Conservation (phyloP, 305 asterid genomes). For the Fraxinus angustifolia region DNA sequence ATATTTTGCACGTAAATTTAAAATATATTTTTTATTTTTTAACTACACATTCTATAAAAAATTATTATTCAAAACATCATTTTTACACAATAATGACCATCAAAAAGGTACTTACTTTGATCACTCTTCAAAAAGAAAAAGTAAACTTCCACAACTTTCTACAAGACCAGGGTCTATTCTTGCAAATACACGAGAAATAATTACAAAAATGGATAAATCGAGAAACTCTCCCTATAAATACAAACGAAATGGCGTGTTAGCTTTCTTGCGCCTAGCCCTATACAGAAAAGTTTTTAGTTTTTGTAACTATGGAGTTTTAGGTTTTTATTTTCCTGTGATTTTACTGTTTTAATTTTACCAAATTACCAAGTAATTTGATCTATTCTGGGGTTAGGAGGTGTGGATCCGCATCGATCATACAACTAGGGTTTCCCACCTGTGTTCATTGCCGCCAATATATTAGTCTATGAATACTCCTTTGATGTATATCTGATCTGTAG, state of each 20-base stretch:
- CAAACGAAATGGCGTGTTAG: slow-evolving; percentile 20
- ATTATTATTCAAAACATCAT: no score
- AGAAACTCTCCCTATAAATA: slow-evolving; percentile 23
- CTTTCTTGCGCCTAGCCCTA: slow-evolving; percentile 70
- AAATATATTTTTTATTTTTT: no score
- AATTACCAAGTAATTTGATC: slow-evolving; percentile 32
- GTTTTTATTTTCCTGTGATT: slow-evolving; percentile 14
- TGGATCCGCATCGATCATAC: slow-evolving; percentile 45
- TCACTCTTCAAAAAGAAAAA: no score
- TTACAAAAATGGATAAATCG: slow-evolving; percentile 2
- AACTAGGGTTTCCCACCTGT: slow-evolving; percentile 68
- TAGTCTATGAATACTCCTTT: slow-evolving; percentile 21
- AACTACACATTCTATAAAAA: no score
- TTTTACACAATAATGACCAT: no score
- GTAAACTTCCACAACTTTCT: background rate
- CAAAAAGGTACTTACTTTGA: no score
- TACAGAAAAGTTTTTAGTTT: slow-evolving; percentile 31
- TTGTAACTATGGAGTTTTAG: slow-evolving; percentile 29
- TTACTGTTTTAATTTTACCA: slow-evolving; percentile 21
- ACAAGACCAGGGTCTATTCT: background rate
- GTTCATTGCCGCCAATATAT: slow-evolving; percentile 46
- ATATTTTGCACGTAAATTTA: no score
- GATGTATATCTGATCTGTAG: slow-evolving; percentile 29
- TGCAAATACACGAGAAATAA: background rate
- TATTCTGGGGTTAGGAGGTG: slow-evolving; percentile 59